phyloP scores from a whole-genome alignment of 2,329 filamentous ascomycete species.

The Fusarium pininemorale region DNA sequence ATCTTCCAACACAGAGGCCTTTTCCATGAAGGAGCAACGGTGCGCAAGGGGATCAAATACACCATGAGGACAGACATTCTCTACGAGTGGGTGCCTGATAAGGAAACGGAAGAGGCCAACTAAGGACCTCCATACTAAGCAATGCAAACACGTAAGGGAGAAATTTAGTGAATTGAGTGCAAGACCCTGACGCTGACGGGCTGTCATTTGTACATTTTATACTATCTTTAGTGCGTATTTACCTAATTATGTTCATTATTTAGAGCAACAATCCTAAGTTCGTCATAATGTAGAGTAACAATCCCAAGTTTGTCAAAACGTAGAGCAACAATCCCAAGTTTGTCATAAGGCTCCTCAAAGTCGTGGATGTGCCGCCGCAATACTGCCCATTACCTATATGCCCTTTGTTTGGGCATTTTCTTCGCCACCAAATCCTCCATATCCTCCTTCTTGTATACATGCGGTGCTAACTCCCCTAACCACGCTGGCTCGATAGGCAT shows the following conservation, averaged over 20 bases:
- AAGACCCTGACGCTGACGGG: not conserved
- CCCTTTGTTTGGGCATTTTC: slow-evolving; percentile 59
- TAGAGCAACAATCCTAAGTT: not conserved
- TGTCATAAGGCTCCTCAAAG: not conserved
- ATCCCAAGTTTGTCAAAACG: not conserved
- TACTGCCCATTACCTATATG: not conserved
- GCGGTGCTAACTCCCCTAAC: slow-evolving; percentile 89
- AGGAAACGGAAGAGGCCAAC: not conserved
- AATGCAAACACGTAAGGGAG: not conserved
- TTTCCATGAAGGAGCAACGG: slow-evolving; percentile 63
- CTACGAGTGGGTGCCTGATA: slow-evolving; percentile 50
- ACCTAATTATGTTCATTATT: not conserved
- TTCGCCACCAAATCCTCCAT: slow-evolving; percentile 83
- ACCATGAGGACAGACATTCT: slow-evolving; percentile 66
- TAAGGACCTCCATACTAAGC: no score
- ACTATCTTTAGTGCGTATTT: not conserved
- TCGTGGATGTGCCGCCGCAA: not conserved
- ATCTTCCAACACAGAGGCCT: slow-evolving; percentile 66
- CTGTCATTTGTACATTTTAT: no score
- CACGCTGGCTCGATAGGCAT: slow-evolving; percentile 87
- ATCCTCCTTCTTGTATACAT: slow-evolving; percentile 94
- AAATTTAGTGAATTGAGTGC: not conserved
- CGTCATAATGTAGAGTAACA: not conserved
- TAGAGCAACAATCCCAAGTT: not conserved
- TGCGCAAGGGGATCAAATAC: slow-evolving; percentile 62